Base-by-base conservation (phyloP, 768 basidiomycete species). In the Mycena rebaudengoi region DNA sequence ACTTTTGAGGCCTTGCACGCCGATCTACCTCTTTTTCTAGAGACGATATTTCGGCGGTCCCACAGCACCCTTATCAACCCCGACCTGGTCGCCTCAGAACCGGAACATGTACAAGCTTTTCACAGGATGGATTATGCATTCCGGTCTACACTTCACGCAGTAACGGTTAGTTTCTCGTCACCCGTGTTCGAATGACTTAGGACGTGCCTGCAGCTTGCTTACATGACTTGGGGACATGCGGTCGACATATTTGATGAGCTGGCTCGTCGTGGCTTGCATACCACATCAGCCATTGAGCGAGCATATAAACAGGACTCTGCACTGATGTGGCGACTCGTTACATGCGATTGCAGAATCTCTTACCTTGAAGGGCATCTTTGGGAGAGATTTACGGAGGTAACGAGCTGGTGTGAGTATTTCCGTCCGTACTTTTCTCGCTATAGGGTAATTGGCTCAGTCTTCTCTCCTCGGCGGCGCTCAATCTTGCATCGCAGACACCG, bases 361-460 rank as follows among this genome's bases (percentile, higher is more conserved):
- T 60, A 54, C 46, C 45, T 64, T 16, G 6, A 3, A 8, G 51
- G 57, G 5, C 58, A 58, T 32, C 66, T 65, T 12, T 60, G 56
- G 62, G 50, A 62, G 18, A 49, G 57, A 0, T 30, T 59, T 25
- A 30, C 50, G 7, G 57, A 64, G 28, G 14, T 54, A 7, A 54
- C 65, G 37, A 68, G 55, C 14, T 56, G 53, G 48, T 29, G 66
- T 29, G 51, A 59, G 26, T 61, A 68, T 50, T 68, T 52, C 23
- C 53, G 53, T 5, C 63, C 66, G 25, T 68, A 35, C 44, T 68
- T 65, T 59, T 64, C 48, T 20, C 63, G 66, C 16, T 68, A 55
- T 14, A 65, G 66, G 21, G 66, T 68, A 5, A 18, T 18, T 51
- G 12, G 5, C 23, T 66, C 21, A 41, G 20, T 28, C 18, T 53